phyloP scores from a whole-genome alignment of 306 rosid genomes.

The Coriaria nepalensis region DNA sequence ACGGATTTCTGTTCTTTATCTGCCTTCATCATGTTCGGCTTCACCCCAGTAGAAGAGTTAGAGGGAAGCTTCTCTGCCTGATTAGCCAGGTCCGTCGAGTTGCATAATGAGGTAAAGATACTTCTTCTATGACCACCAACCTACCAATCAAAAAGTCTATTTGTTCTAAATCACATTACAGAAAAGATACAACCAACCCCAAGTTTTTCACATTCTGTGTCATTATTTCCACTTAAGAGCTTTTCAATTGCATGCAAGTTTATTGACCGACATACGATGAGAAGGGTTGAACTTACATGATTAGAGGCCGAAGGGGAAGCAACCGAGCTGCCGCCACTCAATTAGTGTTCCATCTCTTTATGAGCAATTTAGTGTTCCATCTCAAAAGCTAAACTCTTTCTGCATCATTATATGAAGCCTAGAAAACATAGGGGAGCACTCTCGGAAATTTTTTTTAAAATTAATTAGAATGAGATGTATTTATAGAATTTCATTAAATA shows the following conservation, averaged over 20 bases:
- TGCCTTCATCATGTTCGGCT: slow-evolving; percentile 19
- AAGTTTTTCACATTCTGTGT: neutral
- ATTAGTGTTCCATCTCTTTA: too few species aligned
- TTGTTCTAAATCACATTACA: neutral
- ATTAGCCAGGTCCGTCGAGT: slow-evolving; percentile 24
- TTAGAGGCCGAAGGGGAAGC: slow-evolving; percentile 20
- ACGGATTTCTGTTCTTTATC: slow-evolving; percentile 20
- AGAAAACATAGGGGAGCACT: too few species aligned
- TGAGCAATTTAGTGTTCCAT: too few species aligned
- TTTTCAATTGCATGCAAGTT: too few species aligned
- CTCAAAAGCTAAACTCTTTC: too few species aligned
- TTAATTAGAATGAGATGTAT: too few species aligned
- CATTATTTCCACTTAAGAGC: too few species aligned
- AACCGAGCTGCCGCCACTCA: slow-evolving; percentile 18
- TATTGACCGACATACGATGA: too few species aligned
- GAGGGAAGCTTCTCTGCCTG: slow-evolving; percentile 26
- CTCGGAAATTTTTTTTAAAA: too few species aligned
- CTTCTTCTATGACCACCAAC: slow-evolving; percentile 19
- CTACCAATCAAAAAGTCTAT: slow-evolving; percentile 15
- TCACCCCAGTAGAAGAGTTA: slow-evolving; percentile 18
- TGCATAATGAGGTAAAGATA: slow-evolving; percentile 21
- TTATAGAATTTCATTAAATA: too few species aligned
- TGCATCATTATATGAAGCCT: too few species aligned
- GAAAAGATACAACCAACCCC: neutral
- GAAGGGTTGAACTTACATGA: slow-evolving; percentile 30